phyloP scores from a whole-genome alignment of 495 filamentous ascomycete species.

The Neurospora sp. region DNA sequence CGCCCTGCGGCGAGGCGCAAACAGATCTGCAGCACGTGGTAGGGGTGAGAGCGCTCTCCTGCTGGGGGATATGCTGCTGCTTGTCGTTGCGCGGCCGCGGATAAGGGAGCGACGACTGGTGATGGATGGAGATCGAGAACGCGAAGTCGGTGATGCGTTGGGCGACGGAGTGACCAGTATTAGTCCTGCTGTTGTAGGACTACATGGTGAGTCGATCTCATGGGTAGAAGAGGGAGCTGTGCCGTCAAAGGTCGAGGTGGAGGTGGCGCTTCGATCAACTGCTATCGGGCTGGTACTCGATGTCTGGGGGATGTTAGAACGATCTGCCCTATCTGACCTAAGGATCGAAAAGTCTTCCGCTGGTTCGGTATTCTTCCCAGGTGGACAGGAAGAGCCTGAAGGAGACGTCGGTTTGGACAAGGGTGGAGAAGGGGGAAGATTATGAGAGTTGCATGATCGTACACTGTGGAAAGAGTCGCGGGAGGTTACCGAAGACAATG shows the following conservation, averaged over 20 bases:
- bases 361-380: constrained; percentile 17
- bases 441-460: constrained; percentile 46
- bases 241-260: constrained; percentile 2
- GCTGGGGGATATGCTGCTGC: constrained; percentile 36
- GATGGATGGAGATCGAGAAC: background rate
- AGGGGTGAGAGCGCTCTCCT: constrained; percentile 60
- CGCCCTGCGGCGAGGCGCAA: constrained; percentile 34
- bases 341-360: constrained; percentile 17
- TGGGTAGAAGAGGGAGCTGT: constrained; percentile 8
- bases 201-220: constrained; percentile 5
- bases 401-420: constrained; percentile 33
- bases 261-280: background rate
- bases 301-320: constrained; percentile 19
- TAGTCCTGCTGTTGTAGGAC: constrained; percentile 5
- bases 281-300: constrained; percentile 6
- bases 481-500: constrained; percentile 24
- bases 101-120: constrained; percentile 8
- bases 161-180: constrained; percentile 1
- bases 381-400: constrained; percentile 23
- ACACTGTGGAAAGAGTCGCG: constrained; percentile 44
- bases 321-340: constrained; percentile 33
- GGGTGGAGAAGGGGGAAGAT: constrained; percentile 40
- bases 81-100: constrained; percentile 23
- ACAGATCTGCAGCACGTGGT: constrained; percentile 55
- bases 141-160: background rate